These are phyloP conservation scores for Gonapodya sp. DNA, from an alignment of 192 early-diverging fungal genomes.

Conservation along the genomic window DNA sequence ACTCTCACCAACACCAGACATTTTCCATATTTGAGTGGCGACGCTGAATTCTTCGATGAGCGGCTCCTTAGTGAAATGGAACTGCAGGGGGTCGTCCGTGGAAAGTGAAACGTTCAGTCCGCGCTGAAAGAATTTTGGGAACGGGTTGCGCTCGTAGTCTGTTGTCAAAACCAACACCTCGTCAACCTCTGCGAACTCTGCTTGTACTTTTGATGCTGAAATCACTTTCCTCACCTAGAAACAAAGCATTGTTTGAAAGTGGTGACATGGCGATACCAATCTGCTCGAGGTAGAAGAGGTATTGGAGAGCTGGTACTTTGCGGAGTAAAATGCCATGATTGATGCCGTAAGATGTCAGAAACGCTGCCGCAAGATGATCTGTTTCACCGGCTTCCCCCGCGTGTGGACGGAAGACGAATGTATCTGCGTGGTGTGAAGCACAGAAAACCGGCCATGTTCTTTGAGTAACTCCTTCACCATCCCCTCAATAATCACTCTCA, in stretches of 20 bases:
- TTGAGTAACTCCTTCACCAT: neutral
- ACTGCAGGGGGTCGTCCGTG: constrained; percentile 92
- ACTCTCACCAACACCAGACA: constrained; percentile 43
- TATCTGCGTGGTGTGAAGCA: constrained; percentile 34
- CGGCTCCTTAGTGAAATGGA: constrained; percentile 94
- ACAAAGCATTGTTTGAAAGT: constrained; percentile 91
- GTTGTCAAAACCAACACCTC: neutral
- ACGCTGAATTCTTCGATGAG: constrained; percentile 95
- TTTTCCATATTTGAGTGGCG: constrained; percentile 92
- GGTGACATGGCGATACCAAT: constrained; percentile 96
- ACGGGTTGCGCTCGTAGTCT: constrained; percentile 11
- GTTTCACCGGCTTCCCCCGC: constrained; percentile 93
- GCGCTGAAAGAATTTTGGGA: constrained; percentile 70
- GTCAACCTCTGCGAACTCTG: too few species aligned
- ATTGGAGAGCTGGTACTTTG: constrained; percentile 90
- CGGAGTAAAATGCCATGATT: constrained; percentile 87
- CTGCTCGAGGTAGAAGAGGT: constrained; percentile 89
- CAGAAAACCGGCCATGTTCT: neutral
- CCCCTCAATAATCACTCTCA: constrained; percentile 25
- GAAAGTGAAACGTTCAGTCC: constrained; percentile 89
- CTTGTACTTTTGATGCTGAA: too few species aligned
- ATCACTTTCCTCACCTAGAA: constrained; percentile 91
- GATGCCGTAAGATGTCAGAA: constrained; percentile 77
- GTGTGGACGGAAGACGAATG: constrained; percentile 89
- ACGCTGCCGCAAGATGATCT: constrained; percentile 82